phyloP scores from a whole-genome alignment of 768 basidiomycete genomes.

The Strobilomyces dryophilus region DNA sequence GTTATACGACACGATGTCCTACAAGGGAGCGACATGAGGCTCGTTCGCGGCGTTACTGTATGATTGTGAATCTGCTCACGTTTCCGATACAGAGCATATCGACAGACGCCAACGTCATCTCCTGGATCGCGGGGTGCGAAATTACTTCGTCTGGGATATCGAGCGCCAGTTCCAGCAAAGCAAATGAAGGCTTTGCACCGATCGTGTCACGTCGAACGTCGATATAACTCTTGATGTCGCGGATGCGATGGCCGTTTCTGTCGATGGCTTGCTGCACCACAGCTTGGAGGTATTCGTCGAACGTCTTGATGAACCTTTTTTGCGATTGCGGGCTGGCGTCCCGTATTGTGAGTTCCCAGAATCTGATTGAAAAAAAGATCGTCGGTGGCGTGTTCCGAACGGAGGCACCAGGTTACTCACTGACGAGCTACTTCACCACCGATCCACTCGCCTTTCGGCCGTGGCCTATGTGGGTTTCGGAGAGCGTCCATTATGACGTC shows the following conservation, averaged over 20 bases:
- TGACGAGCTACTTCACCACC: slow-evolving; percentile 14
- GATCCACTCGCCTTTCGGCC: background rate
- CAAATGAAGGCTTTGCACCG: background rate
- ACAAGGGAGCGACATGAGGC: background rate
- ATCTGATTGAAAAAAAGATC: background rate
- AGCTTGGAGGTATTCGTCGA: slow-evolving; percentile 1
- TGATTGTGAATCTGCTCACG: slow-evolving; percentile 12
- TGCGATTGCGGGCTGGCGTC: slow-evolving; percentile 2
- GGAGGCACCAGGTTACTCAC: slow-evolving; percentile 1
- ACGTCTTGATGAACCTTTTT: slow-evolving; percentile 1
- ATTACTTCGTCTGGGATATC: slow-evolving; percentile 38
- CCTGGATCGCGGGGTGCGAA: slow-evolving; percentile 33
- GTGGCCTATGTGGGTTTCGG: slow-evolving; percentile 8
- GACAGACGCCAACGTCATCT: slow-evolving; percentile 23
- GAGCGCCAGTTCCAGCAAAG: slow-evolving; percentile 25
- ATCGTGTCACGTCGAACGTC: slow-evolving; percentile 36
- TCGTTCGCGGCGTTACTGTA: background rate
- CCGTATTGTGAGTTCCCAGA: slow-evolving; percentile 10
- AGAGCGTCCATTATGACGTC: slow-evolving; percentile 21
- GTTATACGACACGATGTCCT: slow-evolving; percentile 32
- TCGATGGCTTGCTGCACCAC: slow-evolving; percentile 4
- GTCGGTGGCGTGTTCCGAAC: background rate
- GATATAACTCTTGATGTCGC: slow-evolving; percentile 39
- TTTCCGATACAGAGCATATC: slow-evolving; percentile 38
- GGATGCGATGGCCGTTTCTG: slow-evolving; percentile 19